Conservation (phyloP, 345 rosid genomes). For the Pugionium dolabratum region DNA sequence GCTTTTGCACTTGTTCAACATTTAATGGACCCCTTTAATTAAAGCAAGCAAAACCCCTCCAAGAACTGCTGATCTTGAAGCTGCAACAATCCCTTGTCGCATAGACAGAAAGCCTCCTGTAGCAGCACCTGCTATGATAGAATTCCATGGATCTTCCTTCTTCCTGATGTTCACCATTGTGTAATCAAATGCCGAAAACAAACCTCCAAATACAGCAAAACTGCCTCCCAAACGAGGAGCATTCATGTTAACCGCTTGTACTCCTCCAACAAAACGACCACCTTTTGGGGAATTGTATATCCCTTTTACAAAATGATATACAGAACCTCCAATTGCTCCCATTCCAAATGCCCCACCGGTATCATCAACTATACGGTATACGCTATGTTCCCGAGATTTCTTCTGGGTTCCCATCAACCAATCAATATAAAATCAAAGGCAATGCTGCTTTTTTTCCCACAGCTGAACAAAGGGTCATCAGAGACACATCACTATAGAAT, state of each 20-base stretch:
- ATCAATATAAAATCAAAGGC: not conserved
- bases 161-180: slow-evolving; percentile 61
- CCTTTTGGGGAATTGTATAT: slow-evolving; percentile 58
- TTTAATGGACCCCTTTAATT: slow-evolving; percentile 57
- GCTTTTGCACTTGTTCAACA: slow-evolving; percentile 45
- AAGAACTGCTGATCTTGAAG: slow-evolving; percentile 52
- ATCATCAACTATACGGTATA: slow-evolving; percentile 54
- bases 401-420: slow-evolving; percentile 65
- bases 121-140: slow-evolving; percentile 71
- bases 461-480: not conserved
- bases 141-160: slow-evolving; percentile 83
- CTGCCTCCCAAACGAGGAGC: slow-evolving; percentile 80
- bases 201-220: slow-evolving; percentile 67
- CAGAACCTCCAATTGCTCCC: slow-evolving; percentile 77
- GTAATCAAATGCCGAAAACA: slow-evolving; percentile 61
- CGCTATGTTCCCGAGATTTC: slow-evolving; percentile 55
- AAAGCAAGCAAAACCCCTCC: slow-evolving; percentile 65
- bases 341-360: slow-evolving; percentile 60
- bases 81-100: slow-evolving; percentile 58
- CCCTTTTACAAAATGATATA: slow-evolving; percentile 64
- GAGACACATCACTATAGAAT: not conserved
- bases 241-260: slow-evolving; percentile 71
- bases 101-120: slow-evolving; percentile 70
- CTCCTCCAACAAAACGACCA: slow-evolving; percentile 56
- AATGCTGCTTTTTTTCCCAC: not conserved